A percentile compares a stretch with the other conserved stretches of the same genome.
Conservation (phyloP, 495 filamentous ascomycete genomes). For the Lasiosphaeriaceae sp. region DNA sequence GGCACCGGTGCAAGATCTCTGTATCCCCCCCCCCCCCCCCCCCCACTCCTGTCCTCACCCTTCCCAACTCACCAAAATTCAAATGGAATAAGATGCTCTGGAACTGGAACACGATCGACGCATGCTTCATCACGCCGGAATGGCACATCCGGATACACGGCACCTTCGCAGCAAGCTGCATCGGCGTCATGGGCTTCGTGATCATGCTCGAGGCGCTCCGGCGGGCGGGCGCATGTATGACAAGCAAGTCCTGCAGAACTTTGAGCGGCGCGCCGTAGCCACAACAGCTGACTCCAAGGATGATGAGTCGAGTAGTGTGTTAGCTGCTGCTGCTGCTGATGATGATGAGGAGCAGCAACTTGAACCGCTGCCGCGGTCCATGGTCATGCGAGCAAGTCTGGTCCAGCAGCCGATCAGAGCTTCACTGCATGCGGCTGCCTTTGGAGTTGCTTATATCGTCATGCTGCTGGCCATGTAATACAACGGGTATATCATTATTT, state of each 20-base stretch:
- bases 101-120: slow-evolving; percentile 71
- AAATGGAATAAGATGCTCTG: slow-evolving; percentile 63
- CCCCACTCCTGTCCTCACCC: neutral
- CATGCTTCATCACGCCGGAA: slow-evolving; percentile 62
- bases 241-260: neutral
- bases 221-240: slow-evolving; percentile 58
- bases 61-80: neutral
- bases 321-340: no score
- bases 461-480: slow-evolving; percentile 57
- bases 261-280: neutral
- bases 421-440: slow-evolving; percentile 45
- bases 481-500: slow-evolving; percentile 56
- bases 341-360: no score
- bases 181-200: slow-evolving; percentile 63
- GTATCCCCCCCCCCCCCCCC: neutral
- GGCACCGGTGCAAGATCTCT: slow-evolving; percentile 4
- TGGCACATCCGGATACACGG: slow-evolving; percentile 62
- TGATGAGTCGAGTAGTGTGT: no score
- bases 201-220: slow-evolving; percentile 61
- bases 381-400: no score
- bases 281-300: neutral
- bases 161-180: slow-evolving; percentile 67
- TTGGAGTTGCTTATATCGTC: slow-evolving; percentile 53
- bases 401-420: slow-evolving; percentile 47
- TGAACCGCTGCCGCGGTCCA: no score